A percentile compares a stretch with the other conserved stretches of the same genome.
Evolutionary conservation across 306 rosid genomes (phyloP).

Genomic region (Quercus suber): DNA sequence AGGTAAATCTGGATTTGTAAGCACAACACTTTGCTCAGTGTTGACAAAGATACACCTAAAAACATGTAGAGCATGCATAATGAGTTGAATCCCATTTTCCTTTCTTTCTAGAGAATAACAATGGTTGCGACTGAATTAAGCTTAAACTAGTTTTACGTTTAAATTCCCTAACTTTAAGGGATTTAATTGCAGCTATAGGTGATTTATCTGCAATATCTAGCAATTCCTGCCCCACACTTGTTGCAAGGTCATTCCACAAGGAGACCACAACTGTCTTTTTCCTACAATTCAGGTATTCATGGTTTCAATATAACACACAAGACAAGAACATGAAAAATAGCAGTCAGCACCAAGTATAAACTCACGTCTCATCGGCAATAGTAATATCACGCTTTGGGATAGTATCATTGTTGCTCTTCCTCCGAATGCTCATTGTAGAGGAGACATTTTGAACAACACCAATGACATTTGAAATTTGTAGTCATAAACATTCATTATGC

Average conservation of each 20-base stretch:
- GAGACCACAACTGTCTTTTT: constrained; percentile 86
- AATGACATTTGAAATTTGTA: constrained; percentile 54
- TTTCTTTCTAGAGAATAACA: not conserved
- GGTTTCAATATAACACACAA: not conserved
- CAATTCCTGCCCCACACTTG: constrained; percentile 69
- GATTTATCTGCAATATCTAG: constrained; percentile 60
- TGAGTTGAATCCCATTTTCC: not conserved
- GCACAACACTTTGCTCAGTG: constrained; percentile 57
- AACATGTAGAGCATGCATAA: not conserved
- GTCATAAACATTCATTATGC: not conserved
- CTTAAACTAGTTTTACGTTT: constrained; percentile 47
- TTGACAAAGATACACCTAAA: constrained; percentile 85
- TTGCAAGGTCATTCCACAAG: constrained; percentile 92
- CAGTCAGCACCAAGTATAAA: not conserved
- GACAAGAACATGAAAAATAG: not conserved
- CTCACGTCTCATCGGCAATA: constrained; percentile 88
- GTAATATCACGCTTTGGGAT: constrained; percentile 91
- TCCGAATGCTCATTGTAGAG: constrained; percentile 78
- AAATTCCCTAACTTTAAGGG: constrained; percentile 83
- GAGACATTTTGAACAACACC: constrained; percentile 88
- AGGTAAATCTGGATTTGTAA: constrained; percentile 65
- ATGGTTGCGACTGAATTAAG: not conserved
- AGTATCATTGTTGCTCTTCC: constrained; percentile 76
- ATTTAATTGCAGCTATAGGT: constrained; percentile 78
- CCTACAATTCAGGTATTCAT: constrained; percentile 36